A percentile compares a stretch with the other conserved stretches of the same genome.
These are phyloP conservation scores for Colletotrichum sp. DNA, from an alignment of 2,329 filamentous ascomycete species.

Conservation along the genomic window DNA sequence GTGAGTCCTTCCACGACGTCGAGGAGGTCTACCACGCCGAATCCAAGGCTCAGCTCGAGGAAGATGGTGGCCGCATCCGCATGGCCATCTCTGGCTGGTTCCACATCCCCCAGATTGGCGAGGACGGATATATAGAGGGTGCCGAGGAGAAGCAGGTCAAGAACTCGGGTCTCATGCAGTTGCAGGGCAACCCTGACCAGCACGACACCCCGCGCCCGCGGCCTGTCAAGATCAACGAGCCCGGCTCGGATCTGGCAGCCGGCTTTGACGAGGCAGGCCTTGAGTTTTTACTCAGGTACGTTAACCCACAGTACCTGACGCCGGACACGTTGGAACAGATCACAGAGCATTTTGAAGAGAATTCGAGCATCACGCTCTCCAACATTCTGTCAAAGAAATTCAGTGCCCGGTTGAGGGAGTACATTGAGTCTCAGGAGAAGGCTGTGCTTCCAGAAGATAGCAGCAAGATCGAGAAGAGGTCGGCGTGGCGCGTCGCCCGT, in stretches of 20 bases:
- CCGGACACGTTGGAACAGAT: constrained; percentile 89
- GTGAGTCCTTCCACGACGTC: constrained; percentile 99
- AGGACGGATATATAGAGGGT: constrained; percentile 88
- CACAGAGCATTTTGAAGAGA: constrained; percentile 78
- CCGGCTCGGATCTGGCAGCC: constrained; percentile 54
- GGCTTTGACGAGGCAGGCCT: constrained; percentile 77
- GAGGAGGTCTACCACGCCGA: constrained; percentile 90
- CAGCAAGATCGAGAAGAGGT: constrained; percentile 61
- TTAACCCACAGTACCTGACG: constrained; percentile 88
- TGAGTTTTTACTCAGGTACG: constrained; percentile 88
- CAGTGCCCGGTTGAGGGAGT: constrained; percentile 70
- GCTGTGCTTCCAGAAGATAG: constrained; percentile 50
- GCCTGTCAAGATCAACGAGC: constrained; percentile 52
- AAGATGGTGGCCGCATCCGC: constrained; percentile 78
- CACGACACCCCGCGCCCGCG: constrained; percentile 80
- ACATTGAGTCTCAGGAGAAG: constrained; percentile 71
- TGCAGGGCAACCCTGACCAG: constrained; percentile 89
- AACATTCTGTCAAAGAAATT: constrained; percentile 83
- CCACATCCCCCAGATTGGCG: constrained; percentile 93
- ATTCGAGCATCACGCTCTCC: constrained; percentile 83
- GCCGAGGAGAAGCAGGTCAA: constrained; percentile 87
- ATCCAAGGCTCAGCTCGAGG: constrained; percentile 63
- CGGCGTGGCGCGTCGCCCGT: constrained; percentile 75
- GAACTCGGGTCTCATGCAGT: constrained; percentile 89
- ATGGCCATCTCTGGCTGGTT: constrained; percentile 99